Conservation (phyloP, 2,329 filamentous ascomycete genomes). For the Fusarium guadeloupense region DNA sequence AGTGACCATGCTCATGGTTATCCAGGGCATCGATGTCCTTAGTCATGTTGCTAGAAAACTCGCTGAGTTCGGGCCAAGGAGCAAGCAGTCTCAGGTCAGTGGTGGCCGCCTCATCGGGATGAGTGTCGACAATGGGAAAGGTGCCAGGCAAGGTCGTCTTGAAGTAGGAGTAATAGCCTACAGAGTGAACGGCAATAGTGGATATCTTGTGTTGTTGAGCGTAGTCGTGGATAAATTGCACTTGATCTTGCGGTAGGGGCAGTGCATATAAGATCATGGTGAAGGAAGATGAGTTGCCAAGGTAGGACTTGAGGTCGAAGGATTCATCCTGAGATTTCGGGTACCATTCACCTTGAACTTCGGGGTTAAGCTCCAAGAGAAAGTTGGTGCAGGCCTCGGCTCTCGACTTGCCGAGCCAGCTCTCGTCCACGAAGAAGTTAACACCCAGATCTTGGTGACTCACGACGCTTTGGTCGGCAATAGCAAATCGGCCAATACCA, state of each 20-base stretch:
- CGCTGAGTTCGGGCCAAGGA: conserved; percentile 84
- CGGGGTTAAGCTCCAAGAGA: conserved; percentile 89
- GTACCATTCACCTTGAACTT: conserved; percentile 81
- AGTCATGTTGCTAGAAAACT: conserved; percentile 74
- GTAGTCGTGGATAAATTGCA: conserved; percentile 59
- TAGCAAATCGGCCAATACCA: conserved; percentile 90
- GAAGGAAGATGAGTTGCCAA: conserved; percentile 54
- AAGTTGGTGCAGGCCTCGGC: conserved; percentile 81
- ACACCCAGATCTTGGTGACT: conserved; percentile 85
- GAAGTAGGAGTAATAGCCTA: conserved; percentile 92
- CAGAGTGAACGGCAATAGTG: conserved; percentile 83
- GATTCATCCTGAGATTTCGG: conserved; percentile 55
- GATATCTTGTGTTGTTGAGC: conserved; percentile 70
- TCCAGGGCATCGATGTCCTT: conserved; percentile 73
- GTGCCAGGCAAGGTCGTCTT: conserved; percentile 78
- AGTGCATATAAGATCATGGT: conserved; percentile 66
- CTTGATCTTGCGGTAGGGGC: conserved; percentile 56
- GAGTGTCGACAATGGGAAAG: conserved; percentile 94
- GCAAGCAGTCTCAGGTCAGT: conserved; percentile 84
- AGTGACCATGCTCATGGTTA: conserved; percentile 86
- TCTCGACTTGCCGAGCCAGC: conserved; percentile 77
- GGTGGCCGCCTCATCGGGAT: conserved; percentile 86
- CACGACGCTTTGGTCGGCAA: conserved; percentile 83
- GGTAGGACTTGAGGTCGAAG: conserved; percentile 52
- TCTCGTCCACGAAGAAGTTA: conserved; percentile 94